phyloP scores from a whole-genome alignment of 352 stramenopile genomes.

The Pythium biforme region DNA sequence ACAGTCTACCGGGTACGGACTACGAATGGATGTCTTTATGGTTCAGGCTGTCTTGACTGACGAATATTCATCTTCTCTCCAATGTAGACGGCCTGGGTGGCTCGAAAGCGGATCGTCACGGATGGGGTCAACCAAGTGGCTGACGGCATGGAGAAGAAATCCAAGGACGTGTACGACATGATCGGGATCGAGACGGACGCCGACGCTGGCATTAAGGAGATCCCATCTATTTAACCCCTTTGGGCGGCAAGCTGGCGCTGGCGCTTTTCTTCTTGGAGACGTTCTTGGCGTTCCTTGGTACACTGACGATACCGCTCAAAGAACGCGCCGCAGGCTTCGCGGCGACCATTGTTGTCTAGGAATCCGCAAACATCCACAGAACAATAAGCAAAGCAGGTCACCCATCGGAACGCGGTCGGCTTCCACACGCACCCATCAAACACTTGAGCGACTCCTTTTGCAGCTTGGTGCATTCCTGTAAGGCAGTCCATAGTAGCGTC shows the following conservation, averaged over 20 bases:
- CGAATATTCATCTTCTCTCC: conserved; percentile 8
- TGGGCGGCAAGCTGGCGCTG: background rate
- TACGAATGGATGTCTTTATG: background rate
- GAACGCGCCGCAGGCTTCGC: conserved; percentile 47
- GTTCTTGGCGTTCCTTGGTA: conserved; percentile 42
- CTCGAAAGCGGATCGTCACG: conserved; percentile 75
- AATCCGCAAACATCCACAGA: background rate
- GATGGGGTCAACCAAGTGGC: conserved; percentile 77
- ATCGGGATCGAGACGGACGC: conserved; percentile 69
- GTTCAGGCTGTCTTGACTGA: background rate
- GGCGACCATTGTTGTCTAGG: conserved; percentile 50
- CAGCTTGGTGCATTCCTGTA: conserved; percentile 62
- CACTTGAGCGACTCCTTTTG: conserved; percentile 73
- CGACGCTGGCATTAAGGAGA: conserved; percentile 61
- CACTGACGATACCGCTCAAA: conserved; percentile 73
- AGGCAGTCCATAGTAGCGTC: background rate
- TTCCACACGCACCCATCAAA: conserved; percentile 40
- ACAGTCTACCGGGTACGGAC: conserved; percentile 51
- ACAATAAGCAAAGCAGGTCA: background rate
- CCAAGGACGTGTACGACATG: conserved; percentile 58
- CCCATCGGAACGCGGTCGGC: background rate
- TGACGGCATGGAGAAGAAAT: conserved; percentile 84
- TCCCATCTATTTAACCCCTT: conserved; percentile 60
- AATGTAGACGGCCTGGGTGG: conserved; percentile 69
- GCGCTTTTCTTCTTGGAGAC: conserved; percentile 22